phyloP scores from a whole-genome alignment of 345 rosid genomes.

The Aurinia saxatilis region DNA sequence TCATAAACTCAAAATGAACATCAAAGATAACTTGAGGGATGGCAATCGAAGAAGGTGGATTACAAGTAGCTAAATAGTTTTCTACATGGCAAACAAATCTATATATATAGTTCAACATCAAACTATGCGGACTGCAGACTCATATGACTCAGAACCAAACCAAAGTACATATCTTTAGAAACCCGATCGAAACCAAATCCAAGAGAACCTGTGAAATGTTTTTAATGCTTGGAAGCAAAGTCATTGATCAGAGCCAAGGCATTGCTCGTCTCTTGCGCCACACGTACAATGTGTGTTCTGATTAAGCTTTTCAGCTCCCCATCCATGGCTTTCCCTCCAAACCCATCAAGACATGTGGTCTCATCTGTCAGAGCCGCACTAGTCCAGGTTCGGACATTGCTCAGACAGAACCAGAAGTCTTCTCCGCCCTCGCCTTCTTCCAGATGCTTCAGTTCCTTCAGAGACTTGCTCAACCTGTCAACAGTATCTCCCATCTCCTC shows the following conservation, averaged over 20 bases:
- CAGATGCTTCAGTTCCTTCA: constrained; percentile 52
- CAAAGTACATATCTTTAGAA: background rate
- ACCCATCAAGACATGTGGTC: constrained; percentile 81
- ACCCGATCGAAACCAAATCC: background rate
- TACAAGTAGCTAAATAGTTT: too few species aligned
- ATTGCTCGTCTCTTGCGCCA: constrained; percentile 87
- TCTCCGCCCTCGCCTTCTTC: constrained; percentile 38
- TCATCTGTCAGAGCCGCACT: constrained; percentile 96
- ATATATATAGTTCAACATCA: background rate
- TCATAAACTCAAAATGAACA: too few species aligned
- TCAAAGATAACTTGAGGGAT: too few species aligned
- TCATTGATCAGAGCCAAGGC: constrained; percentile 67
- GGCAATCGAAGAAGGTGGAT: too few species aligned
- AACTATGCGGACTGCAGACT: background rate
- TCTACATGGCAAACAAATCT: background rate
- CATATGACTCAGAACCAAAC: constrained; percentile 1
- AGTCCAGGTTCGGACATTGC: constrained; percentile 90
- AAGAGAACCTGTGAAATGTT: background rate
- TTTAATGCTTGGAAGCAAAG: constrained; percentile 41
- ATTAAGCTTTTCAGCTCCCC: constrained; percentile 59
- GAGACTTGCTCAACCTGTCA: constrained; percentile 59
- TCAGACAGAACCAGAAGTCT: constrained; percentile 64
- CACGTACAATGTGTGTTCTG: constrained; percentile 39
- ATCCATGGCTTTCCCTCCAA: constrained; percentile 57
- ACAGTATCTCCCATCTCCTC: constrained; percentile 73